Base-by-base conservation (phyloP, 2,329 filamentous ascomycete genomes). In the Aspergillus persii region DNA sequence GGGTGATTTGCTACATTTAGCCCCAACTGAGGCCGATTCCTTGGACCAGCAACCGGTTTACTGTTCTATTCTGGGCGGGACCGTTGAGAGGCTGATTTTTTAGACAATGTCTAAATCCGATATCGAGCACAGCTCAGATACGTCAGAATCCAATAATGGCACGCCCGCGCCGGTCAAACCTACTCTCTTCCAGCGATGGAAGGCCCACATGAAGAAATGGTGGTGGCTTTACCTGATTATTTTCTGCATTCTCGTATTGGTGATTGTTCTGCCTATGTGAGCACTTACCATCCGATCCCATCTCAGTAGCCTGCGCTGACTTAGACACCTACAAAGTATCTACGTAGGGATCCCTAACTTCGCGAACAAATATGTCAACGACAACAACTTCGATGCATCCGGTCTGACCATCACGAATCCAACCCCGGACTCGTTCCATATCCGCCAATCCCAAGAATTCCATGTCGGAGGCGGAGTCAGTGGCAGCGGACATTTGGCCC, bases 171-270 rank as follows among this genome's bases (percentile, higher is more conserved):
- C 30, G 7, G 11, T 48, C 23, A 67, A 63, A 31, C 59, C 63
- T 6, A 63, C 63, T 12, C 29, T 62, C n/a, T 65, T 62, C 57
- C 60, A 64, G 41, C 61, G 66, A 48, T 70, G 64, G 50, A 66
- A 63, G 51, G 5, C 54, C 11, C 67, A 70, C 29, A 64, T 70
- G 64, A 69, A 66, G 52, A 66, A 57, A 47, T 65, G 67, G 63
- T 70, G 68, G 67, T 70, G 68, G 68, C 46, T 62, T 2, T 70
- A 70, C 56, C 36, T 66, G 33, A 62, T 69, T 30, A 61, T 51
- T 12, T 50, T 69, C 4, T 60, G 62, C 46, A 56, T 59, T 23
- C 54, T 64, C n/a, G 59, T 69, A 8, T 47, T 70, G 2, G 59
- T 70, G 6, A 60, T 60, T 3, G 54, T 70, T 15, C 61, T 70